Conservation (phyloP, 495 filamentous ascomycete genomes). For the Apodospora peruviana region DNA sequence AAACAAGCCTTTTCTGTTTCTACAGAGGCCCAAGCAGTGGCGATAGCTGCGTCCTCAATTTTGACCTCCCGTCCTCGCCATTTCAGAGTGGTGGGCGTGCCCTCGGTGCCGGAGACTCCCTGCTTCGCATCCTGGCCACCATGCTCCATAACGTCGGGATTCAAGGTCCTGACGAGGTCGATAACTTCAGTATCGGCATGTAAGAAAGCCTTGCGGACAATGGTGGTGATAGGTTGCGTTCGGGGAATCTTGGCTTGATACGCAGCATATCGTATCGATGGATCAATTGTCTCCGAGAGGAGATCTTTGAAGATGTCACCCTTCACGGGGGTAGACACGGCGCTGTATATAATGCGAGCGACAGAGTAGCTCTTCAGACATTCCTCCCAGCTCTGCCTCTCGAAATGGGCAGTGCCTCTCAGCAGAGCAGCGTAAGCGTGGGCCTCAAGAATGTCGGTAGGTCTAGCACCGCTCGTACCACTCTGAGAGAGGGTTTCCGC, state of each 20-base stretch:
- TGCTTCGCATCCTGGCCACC: conserved; percentile 54
- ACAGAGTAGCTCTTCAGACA: conserved; percentile 72
- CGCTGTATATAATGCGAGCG: conserved; percentile 75
- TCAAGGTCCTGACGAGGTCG: conserved; percentile 61
- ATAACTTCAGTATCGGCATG: conserved; percentile 56
- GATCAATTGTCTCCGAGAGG: conserved; percentile 78
- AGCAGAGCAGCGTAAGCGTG: conserved; percentile 75
- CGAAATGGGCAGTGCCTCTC: conserved; percentile 69
- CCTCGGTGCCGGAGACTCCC: conserved; percentile 46
- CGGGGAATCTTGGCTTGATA: conserved; percentile 84
- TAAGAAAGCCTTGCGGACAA: conserved; percentile 72
- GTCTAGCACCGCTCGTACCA: conserved; percentile 53
- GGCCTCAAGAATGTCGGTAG: conserved; percentile 76
- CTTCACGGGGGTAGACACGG: conserved; percentile 53
- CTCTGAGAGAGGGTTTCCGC: conserved; percentile 57
- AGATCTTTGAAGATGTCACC: conserved; percentile 79
- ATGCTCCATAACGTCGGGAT: conserved; percentile 62
- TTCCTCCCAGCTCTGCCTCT: conserved; percentile 78
- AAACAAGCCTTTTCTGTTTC: conserved; percentile 49
- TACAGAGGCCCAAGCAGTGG: conserved; percentile 56
- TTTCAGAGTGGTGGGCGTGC: conserved; percentile 68
- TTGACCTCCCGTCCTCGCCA: conserved; percentile 87
- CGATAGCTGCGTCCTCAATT: conserved; percentile 91
- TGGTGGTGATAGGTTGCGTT: conserved; percentile 68
- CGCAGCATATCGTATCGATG: conserved; percentile 88